Evolutionary conservation across 345 rosid genomes (phyloP).

Genomic region (Gossypium stocksii): DNA sequence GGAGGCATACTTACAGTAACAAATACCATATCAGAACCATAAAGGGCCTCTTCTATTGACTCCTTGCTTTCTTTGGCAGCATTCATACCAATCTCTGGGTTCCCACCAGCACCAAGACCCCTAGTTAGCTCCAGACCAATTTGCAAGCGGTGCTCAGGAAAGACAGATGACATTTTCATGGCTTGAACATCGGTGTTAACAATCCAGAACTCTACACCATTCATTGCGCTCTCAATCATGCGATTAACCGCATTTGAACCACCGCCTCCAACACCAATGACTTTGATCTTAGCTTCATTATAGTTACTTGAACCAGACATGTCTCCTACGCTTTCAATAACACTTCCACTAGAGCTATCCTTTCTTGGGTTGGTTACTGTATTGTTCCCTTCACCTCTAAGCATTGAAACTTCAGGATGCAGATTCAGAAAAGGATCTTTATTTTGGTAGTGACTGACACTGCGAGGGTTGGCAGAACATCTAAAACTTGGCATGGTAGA

Average conservation of each 20-base stretch:
- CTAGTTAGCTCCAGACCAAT: slow-evolving; percentile 94
- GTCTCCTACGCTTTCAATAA: slow-evolving; percentile 45
- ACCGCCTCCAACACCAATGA: slow-evolving; percentile 94
- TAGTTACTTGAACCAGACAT: slow-evolving; percentile 41
- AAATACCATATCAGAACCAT: slow-evolving; percentile 94
- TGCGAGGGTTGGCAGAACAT: slow-evolving; percentile 46
- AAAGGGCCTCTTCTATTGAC: slow-evolving; percentile 83
- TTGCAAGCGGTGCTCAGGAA: slow-evolving; percentile 73
- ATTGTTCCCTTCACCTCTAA: slow-evolving; percentile 61
- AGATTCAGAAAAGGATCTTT: slow-evolving; percentile 76
- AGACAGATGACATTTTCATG: slow-evolving; percentile 87
- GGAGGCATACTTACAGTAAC: slow-evolving; percentile 63
- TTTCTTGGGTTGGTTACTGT: slow-evolving; percentile 41
- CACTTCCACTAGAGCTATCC: slow-evolving; percentile 43
- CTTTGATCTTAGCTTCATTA: slow-evolving; percentile 89
- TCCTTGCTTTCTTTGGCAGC: slow-evolving; percentile 96
- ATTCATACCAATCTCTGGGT: slow-evolving; percentile 94
- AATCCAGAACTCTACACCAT: slow-evolving; percentile 94
- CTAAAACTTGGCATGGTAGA: slow-evolving; percentile 30
- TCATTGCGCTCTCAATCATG: slow-evolving; percentile 92
- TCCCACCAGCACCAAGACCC: slow-evolving; percentile 99
- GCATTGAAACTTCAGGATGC: slow-evolving; percentile 83
- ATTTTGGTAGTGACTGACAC: slow-evolving; percentile 49
- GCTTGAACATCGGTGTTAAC: slow-evolving; percentile 92
- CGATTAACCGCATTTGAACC: slow-evolving; percentile 99